Percentiles rank a stretch among this genome's conserved stretches.
Evolutionary conservation across 306 rosid genomes (phyloP).

Genomic region (Glycine latifolia): DNA sequence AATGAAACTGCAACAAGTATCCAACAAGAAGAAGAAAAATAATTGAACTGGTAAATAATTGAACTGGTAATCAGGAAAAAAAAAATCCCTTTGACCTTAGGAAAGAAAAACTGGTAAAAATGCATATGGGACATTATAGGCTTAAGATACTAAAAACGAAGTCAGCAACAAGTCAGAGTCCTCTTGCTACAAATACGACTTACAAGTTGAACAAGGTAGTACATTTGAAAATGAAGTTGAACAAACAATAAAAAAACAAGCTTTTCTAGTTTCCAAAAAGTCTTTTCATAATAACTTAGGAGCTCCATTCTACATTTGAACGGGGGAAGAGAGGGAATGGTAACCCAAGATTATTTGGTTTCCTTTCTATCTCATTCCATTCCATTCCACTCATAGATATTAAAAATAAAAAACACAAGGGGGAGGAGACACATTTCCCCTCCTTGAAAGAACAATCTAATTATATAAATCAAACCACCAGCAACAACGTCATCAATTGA

Average conservation of each 20-base stretch:
- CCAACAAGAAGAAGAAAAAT: neutral
- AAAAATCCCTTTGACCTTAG: neutral
- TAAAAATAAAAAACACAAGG: neutral
- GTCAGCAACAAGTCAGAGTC: neutral
- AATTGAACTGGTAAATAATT: neutral
- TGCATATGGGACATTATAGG: neutral
- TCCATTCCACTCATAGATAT: neutral
- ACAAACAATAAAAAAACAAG: conserved; percentile 1
- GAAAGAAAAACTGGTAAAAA: neutral
- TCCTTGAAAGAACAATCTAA: conserved; percentile 9
- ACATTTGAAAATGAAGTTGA: conserved; percentile 6
- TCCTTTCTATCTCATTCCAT: neutral
- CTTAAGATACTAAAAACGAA: neutral
- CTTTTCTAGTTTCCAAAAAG: neutral
- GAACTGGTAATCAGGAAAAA: conserved; percentile 29
- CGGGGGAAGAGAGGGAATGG: neutral
- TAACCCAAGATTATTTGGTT: neutral
- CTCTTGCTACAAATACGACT: conserved; percentile 13
- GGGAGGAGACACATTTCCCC: neutral
- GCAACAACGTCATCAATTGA: conserved; percentile 29
- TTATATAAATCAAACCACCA: conserved; percentile 11
- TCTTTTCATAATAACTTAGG: neutral
- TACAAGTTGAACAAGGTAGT: neutral
- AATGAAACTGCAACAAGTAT: conserved; percentile 20
- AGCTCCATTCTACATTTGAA: conserved; percentile 16